Conservation (phyloP, 139 green algal genomes). For the Coelastrella sp. region DNA sequence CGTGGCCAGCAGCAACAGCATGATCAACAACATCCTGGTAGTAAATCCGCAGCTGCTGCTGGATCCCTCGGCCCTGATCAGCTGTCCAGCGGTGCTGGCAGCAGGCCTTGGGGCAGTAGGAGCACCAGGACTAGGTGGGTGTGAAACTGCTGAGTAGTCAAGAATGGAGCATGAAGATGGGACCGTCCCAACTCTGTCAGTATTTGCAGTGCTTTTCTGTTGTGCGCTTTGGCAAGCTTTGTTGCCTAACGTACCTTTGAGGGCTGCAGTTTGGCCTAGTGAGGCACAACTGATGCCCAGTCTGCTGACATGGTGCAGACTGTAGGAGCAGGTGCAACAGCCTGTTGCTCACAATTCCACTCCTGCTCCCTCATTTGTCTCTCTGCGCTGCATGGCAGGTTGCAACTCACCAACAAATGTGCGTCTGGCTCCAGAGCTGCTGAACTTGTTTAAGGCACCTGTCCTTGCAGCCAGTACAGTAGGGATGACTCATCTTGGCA, state of each 20-base stretch:
- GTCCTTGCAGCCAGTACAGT: not conserved
- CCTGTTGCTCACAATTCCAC: too few relatives aligned
- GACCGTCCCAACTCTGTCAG: too few relatives aligned
- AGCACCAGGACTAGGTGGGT: not conserved
- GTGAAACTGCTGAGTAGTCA: not conserved
- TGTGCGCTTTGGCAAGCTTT: too few relatives aligned
- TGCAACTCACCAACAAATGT: not conserved
- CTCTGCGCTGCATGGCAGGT: not conserved
- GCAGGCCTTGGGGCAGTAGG: not conserved
- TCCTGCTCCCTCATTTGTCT: too few relatives aligned
- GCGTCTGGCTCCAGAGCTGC: constrained; percentile 5
- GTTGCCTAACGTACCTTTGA: too few relatives aligned
- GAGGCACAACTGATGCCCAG: too few relatives aligned
- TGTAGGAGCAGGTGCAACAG: too few relatives aligned
- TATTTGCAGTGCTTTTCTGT: too few relatives aligned
- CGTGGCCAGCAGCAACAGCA: not conserved
- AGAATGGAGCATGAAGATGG: not conserved
- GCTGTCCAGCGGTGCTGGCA: not conserved
- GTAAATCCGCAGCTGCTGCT: not conserved
- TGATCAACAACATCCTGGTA: not conserved
- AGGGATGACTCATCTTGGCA: not conserved
- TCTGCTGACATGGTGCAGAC: too few relatives aligned
- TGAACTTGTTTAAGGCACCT: constrained; percentile 22
- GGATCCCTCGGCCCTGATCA: not conserved
- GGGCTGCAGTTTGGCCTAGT: too few relatives aligned